Evolutionary conservation across 176 grass and related monocot genomes (phyloP), one percentile per base, ranked within the genome.

Genomic region (Alopecurus myosuroides): DNA sequence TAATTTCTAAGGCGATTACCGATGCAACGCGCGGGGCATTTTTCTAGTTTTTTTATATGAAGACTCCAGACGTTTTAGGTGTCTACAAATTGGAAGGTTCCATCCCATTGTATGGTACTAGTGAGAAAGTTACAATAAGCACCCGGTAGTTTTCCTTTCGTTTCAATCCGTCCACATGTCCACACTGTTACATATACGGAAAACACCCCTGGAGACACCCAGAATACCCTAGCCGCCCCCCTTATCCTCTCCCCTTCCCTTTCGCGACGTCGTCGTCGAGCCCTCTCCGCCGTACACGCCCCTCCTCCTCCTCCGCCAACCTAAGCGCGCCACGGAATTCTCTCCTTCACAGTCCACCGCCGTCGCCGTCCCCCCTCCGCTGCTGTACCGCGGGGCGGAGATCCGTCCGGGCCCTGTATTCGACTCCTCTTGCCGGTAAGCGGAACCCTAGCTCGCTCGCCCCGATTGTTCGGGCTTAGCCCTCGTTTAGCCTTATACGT

Each of bases 271-370:
- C 72, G 72, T 12, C 72, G 72, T 75, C 72, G 72, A 34, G 9
- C 45, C 45, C 72, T 75, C 72, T 75, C 72, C 72, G 72, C 72
- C 72, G 72, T 75, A 75, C 72, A 75, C 72, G 72, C 72, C 44
- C 28, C 69, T 4, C 68, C 69, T n/a, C n/a, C 13, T 15, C 69
- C 69, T 14, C 65, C 36, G 2, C 40, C 39, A 22, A 30, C 9
- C 71, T 28, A 29, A 48, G 71, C 71, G 44, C 72, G 72, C 28
- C 45, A 50, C 10, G 9, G 71, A 34, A 51, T 51, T 75, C 72
- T 20, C 71, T 44, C 42, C 1, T 25, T 18, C 70, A 28, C 40
- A 29, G 13, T 4, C 44, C 8, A 3, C 40, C 69, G 39, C 40
- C 40, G 23, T 0, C 70, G 70, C 71, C 71, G 44, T 7, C 17